phyloP scores from a whole-genome alignment of 2,329 filamentous ascomycete species.

The Coniosporium uncinatum region DNA sequence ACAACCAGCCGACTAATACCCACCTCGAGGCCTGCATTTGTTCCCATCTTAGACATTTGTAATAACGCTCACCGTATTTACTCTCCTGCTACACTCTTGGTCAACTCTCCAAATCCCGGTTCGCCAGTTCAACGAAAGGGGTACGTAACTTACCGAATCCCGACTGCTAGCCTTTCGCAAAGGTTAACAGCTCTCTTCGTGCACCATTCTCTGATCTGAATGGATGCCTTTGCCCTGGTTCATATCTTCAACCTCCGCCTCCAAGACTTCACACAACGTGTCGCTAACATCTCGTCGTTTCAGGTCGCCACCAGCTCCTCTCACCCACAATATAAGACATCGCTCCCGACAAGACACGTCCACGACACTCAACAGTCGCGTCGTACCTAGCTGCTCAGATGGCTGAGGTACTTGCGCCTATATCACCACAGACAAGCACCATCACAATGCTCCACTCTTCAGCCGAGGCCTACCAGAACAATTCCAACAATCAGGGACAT shows the following conservation, averaged over 20 bases:
- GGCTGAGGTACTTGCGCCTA: conserved; percentile 40
- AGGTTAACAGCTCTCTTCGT: too few species aligned
- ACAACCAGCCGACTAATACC: not conserved
- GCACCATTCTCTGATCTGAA: too few species aligned
- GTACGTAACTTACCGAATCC: not conserved
- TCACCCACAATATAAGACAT: not conserved
- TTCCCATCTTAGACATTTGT: not conserved
- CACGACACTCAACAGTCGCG: not conserved
- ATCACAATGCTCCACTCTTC: conserved; percentile 45
- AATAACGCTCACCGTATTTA: not conserved
- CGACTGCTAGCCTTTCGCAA: not conserved
- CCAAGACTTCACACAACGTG: not conserved
- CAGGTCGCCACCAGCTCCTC: not conserved
- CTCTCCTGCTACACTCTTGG: not conserved
- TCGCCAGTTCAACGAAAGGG: not conserved
- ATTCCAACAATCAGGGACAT: conserved; percentile 24
- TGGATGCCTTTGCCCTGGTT: too few species aligned
- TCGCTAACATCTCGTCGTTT: not conserved
- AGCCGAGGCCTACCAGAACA: conserved; percentile 37
- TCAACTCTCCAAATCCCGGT: not conserved
- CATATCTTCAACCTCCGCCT: not conserved
- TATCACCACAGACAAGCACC: conserved; percentile 36
- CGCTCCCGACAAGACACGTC: not conserved
- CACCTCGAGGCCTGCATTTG: not conserved
- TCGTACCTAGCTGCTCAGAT: conserved; percentile 13